Conservation (phyloP, 1,284 basidiomycete genomes). For the Gymnopus androsaceus region DNA sequence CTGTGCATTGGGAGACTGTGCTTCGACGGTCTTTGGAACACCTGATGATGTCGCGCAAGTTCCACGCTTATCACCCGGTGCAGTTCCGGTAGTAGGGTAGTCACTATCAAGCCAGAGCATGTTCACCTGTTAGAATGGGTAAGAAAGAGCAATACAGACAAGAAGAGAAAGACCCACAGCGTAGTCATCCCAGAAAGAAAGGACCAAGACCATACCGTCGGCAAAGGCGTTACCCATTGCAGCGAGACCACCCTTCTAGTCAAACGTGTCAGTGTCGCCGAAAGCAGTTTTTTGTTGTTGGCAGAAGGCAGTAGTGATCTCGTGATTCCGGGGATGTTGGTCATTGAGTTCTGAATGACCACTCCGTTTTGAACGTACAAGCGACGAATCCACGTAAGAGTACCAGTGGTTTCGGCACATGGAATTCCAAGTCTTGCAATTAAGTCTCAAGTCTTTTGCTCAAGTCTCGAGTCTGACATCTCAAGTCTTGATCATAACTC, state of each 20-base stretch:
- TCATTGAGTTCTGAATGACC: slow-evolving; percentile 47
- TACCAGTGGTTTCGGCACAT: slow-evolving; percentile 44
- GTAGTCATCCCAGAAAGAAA: slow-evolving; percentile 60
- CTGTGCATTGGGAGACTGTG: slow-evolving; percentile 35
- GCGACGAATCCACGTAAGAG: slow-evolving; percentile 52
- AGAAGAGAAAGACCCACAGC: too few species aligned
- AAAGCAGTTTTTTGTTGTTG: slow-evolving; percentile 41
- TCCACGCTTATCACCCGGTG: slow-evolving; percentile 48
- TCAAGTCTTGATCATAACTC: too few species aligned
- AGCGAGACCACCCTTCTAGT: slow-evolving; percentile 42
- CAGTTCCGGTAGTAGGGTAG: slow-evolving; percentile 35
- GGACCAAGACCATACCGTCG: slow-evolving; percentile 43
- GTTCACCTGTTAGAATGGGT: too few species aligned
- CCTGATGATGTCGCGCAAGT: slow-evolving; percentile 53
- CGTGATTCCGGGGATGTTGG: slow-evolving; percentile 44
- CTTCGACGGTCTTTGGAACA: slow-evolving; percentile 46
- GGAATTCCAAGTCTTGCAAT: too few species aligned
- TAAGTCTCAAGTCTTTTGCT: too few species aligned
- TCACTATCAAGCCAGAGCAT: slow-evolving; percentile 50
- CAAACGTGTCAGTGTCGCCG: slow-evolving; percentile 48
- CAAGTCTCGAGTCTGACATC: too few species aligned
- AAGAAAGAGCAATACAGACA: too few species aligned
- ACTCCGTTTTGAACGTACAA: slow-evolving; percentile 54
- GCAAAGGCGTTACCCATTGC: slow-evolving; percentile 37
- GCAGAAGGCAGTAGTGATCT: slow-evolving; percentile 45